Evolutionary conservation across 78 protist genomes (phyloP).

Genomic region (Dictyostelium capitatum): DNA sequence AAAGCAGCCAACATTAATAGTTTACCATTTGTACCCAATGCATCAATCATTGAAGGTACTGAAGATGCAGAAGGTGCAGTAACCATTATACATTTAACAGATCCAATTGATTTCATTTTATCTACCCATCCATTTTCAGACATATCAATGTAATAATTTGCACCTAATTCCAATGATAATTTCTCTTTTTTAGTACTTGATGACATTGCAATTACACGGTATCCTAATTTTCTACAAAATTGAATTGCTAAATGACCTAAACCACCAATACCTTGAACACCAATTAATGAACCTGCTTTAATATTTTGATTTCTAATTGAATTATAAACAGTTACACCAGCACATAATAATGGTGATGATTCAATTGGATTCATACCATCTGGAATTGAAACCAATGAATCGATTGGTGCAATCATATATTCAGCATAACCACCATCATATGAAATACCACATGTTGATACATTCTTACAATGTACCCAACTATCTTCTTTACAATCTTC

Average conservation of each 20-base stretch:
- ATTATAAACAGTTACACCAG: constrained; percentile 82
- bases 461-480: constrained; percentile 15
- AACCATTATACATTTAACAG: background rate
- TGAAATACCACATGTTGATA: background rate
- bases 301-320: constrained; percentile 36
- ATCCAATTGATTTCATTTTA: background rate
- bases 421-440: constrained; percentile 79
- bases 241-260: constrained; percentile 88
- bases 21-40: background rate
- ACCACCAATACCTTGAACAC: constrained; percentile 84
- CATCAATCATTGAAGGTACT: background rate
- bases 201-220: constrained; percentile 61
- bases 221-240: constrained; percentile 72
- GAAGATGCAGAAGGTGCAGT: background rate
- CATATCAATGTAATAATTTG: constrained; percentile 32
- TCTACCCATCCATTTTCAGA: background rate
- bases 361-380: background rate
- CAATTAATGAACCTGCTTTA: constrained; percentile 49
- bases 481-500: constrained; percentile 30
- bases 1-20: background rate
- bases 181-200: background rate
- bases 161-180: constrained; percentile 47
- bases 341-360: constrained; percentile 84
- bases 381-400: constrained; percentile 48
- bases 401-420: constrained; percentile 30